Evolutionary conservation across 2,329 filamentous ascomycete genomes (phyloP), one percentile per base, ranked within the genome.

Genomic region (Penicillium carneum): DNA sequence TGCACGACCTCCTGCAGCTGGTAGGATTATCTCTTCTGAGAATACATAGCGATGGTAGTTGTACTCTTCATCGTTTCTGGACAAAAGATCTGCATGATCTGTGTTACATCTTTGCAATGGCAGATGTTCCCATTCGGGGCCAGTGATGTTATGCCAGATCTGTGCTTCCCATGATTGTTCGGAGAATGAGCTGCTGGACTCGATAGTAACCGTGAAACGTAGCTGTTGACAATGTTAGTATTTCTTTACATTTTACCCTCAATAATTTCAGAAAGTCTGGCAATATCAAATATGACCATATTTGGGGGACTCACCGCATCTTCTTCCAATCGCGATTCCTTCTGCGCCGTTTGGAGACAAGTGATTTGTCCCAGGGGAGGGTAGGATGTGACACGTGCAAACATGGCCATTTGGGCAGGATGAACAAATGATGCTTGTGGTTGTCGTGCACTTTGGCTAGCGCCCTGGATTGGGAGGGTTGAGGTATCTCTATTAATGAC

Each of bases 321-420:
- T 16, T 68, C 60, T 29, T 65, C 49, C 3, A 61, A 66, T 33
- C 60, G 60, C 9, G 58, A 57, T 8, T 51, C 70, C 18, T 77
- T 71, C 59, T 77, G 74, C 18, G 75, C 69, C 41, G 77, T 72
- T 29, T 81, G 76, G 20, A 91, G 72, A 50, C 86, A 82, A 1
- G 91, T 93, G 26, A 90, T 84, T 73, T 93, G 90, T 1, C 89
- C 91, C 53, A 97, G 77, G 1, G 92, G 87, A 12, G 93, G 93
- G 70, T 87, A 88, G 62, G 83, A 87, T 5, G 82, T 84, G 14
- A 90, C 76, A 63, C 82, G 81, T 23, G 85, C 83, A 71, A 84
- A 84, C 76, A 84, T 72, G 69, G 75, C 77, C 77, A 79, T 83
- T 63, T 82, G 77, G 1, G 73, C 75, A 12, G 77, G 71, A 12